Percentiles rank a stretch among this genome's conserved stretches.
These are phyloP conservation scores for Plasmopara halstedii DNA, from an alignment of 352 stramenopile genomes.

Conservation along the genomic window DNA sequence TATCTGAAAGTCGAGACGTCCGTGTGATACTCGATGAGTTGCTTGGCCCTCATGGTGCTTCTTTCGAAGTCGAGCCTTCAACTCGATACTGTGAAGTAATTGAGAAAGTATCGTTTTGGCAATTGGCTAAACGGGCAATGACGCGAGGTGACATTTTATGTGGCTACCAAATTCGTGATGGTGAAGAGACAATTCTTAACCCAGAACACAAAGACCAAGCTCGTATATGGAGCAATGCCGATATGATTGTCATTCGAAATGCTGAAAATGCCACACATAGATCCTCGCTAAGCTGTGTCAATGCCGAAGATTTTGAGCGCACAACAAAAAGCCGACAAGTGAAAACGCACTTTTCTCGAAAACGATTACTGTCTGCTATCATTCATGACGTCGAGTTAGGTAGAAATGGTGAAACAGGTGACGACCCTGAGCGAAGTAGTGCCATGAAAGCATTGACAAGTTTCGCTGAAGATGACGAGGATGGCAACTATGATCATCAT, in stretches of 20 bases:
- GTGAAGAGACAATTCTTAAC: slow-evolving; percentile 63
- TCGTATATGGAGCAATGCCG: slow-evolving; percentile 41
- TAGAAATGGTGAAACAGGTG: slow-evolving; percentile 14
- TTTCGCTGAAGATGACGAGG: slow-evolving; percentile 19
- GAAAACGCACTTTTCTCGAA: slow-evolving; percentile 39
- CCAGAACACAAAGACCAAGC: slow-evolving; percentile 42
- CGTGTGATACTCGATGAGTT: slow-evolving; percentile 74
- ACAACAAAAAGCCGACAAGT: slow-evolving; percentile 35
- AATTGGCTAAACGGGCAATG: slow-evolving; percentile 56
- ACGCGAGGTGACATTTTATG: slow-evolving; percentile 61
- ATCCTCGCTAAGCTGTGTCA: slow-evolving; percentile 10
- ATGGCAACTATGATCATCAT: neutral
- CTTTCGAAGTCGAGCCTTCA: slow-evolving; percentile 67
- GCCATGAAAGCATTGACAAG: slow-evolving; percentile 28
- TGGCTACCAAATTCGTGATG: slow-evolving; percentile 55
- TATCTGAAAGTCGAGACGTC: slow-evolving; percentile 80
- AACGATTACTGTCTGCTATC: slow-evolving; percentile 47
- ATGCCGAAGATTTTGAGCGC: slow-evolving; percentile 41
- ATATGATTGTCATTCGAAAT: slow-evolving; percentile 64
- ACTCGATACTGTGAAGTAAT: slow-evolving; percentile 42
- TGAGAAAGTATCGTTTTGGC: slow-evolving; percentile 71
- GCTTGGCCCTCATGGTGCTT: slow-evolving; percentile 52
- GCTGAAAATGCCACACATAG: slow-evolving; percentile 16
- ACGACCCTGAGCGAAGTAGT: slow-evolving; percentile 17
- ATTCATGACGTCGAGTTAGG: slow-evolving; percentile 44